phyloP scores from a whole-genome alignment of 805 yeast genomes.

The Kodamaea laetipori region DNA sequence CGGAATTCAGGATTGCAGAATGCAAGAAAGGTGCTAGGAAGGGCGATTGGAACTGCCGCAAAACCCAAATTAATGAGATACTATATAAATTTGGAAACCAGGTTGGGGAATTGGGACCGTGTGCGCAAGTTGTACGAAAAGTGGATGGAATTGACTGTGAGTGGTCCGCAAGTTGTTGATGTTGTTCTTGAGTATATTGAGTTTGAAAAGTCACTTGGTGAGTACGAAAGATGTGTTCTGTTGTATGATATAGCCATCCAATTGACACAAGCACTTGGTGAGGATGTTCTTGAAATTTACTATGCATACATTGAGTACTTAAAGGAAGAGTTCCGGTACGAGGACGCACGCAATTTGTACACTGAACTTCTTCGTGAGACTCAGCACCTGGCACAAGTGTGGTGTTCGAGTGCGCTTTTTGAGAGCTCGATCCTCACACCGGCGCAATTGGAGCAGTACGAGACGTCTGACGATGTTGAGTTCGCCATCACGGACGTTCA shows the following conservation, averaged over 20 bases:
- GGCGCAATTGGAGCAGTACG: slow-evolving; percentile 38
- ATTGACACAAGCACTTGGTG: slow-evolving; percentile 14
- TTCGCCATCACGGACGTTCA: slow-evolving; percentile 58
- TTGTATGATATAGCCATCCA: slow-evolving; percentile 57
- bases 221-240: slow-evolving; percentile 64
- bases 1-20: slow-evolving; percentile 50
- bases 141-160: slow-evolving; percentile 46
- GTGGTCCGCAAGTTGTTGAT: slow-evolving; percentile 6
- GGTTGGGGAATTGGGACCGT: slow-evolving; percentile 76
- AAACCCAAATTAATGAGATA: slow-evolving; percentile 57
- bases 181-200: slow-evolving; percentile 68
- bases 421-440: slow-evolving; percentile 67
- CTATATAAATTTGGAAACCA: slow-evolving; percentile 69
- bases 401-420: slow-evolving; percentile 72
- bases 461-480: too few relatives aligned
- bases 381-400: slow-evolving; percentile 38
- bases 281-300: slow-evolving; percentile 17
- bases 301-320: slow-evolving; percentile 55
- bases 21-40: slow-evolving; percentile 73
- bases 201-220: slow-evolving; percentile 69
- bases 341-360: slow-evolving; percentile 54
- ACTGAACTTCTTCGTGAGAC: slow-evolving; percentile 38
- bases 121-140: slow-evolving; percentile 73
- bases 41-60: slow-evolving; percentile 61
- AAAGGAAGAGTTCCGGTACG: slow-evolving; percentile 60